Evolutionary conservation across 805 yeast species (phyloP).

Genomic region (Yamadazyma sp.): DNA sequence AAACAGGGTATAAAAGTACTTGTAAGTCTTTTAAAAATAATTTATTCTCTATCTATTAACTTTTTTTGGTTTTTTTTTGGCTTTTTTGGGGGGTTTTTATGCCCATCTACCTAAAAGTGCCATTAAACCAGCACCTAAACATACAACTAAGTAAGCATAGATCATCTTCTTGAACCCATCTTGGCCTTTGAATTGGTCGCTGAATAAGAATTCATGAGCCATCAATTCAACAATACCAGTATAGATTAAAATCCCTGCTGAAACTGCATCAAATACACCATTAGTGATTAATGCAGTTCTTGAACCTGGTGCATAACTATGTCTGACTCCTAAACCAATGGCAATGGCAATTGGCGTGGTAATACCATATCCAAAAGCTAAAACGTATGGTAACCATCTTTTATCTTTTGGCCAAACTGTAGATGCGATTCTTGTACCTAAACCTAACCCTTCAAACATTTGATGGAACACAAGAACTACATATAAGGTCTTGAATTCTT

Average conservation of each 20-base stretch:
- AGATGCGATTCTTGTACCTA: slow-evolving; percentile 63
- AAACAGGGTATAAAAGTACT: not conserved
- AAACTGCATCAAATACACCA: slow-evolving; percentile 72
- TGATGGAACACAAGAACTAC: slow-evolving; percentile 75
- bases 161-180: slow-evolving; percentile 50
- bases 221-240: slow-evolving; percentile 75
- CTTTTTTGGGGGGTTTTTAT: too few relatives aligned
- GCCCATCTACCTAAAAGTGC: slow-evolving; percentile 78
- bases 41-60: too few relatives aligned
- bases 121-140: slow-evolving; percentile 73
- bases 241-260: slow-evolving; percentile 75
- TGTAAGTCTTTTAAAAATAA: not conserved
- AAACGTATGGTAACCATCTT: slow-evolving; percentile 55
- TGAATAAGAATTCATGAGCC: slow-evolving; percentile 71
- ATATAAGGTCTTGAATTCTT: slow-evolving; percentile 67
- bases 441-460: slow-evolving; percentile 81
- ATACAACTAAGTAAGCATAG: slow-evolving; percentile 50
- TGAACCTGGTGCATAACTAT: slow-evolving; percentile 56
- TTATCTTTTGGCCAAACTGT: slow-evolving; percentile 34
- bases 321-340: slow-evolving; percentile 73
- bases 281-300: slow-evolving; percentile 59
- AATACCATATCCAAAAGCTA: slow-evolving; percentile 48
- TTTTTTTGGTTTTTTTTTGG: too few relatives aligned
- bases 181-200: slow-evolving; percentile 63
- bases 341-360: slow-evolving; percentile 76